A percentile compares a stretch with the other conserved stretches of the same genome.
Conservation (phyloP, 805 yeast genomes). For the Pichia californica region DNA sequence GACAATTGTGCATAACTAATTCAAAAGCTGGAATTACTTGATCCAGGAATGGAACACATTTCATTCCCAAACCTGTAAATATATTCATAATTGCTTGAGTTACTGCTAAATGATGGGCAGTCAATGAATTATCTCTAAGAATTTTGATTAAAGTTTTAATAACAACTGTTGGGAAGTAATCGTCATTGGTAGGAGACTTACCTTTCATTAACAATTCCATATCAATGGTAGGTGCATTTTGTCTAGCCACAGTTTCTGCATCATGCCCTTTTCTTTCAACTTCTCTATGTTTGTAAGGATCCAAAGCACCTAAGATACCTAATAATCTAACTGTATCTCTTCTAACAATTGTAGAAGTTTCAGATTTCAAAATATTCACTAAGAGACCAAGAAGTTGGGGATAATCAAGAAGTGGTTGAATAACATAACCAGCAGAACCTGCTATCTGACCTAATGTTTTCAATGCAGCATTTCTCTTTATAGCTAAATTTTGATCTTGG, state of each 20-base stretch:
- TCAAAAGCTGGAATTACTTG: constrained; percentile 86
- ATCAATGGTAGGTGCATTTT: constrained; percentile 85
- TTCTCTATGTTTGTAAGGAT: constrained; percentile 92
- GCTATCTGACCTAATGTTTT: constrained; percentile 84
- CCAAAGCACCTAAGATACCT: constrained; percentile 94
- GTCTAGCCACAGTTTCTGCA: constrained; percentile 47
- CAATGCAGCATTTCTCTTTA: constrained; percentile 84
- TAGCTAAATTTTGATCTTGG: constrained; percentile 86
- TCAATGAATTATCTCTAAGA: constrained; percentile 75
- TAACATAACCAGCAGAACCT: constrained; percentile 88
- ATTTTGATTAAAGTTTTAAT: constrained; percentile 79
- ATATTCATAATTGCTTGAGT: constrained; percentile 92
- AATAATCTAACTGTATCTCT: constrained; percentile 83
- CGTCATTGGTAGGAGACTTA: constrained; percentile 86
- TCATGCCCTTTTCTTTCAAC: constrained; percentile 55
- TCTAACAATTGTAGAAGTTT: constrained; percentile 64
- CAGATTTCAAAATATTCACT: constrained; percentile 76
- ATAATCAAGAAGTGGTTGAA: constrained; percentile 85
- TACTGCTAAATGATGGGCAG: constrained; percentile 82
- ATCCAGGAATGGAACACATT: constrained; percentile 84
- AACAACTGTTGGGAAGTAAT: constrained; percentile 93
- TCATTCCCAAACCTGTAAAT: constrained; percentile 79
- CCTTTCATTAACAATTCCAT: constrained; percentile 88
- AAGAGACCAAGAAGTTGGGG: constrained; percentile 83
- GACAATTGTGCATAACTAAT: constrained; percentile 75